Percentiles rank a stretch among this genome's conserved stretches.
Conservation (phyloP, 805 yeast genomes). For the Hyphopichia homilentoma region DNA sequence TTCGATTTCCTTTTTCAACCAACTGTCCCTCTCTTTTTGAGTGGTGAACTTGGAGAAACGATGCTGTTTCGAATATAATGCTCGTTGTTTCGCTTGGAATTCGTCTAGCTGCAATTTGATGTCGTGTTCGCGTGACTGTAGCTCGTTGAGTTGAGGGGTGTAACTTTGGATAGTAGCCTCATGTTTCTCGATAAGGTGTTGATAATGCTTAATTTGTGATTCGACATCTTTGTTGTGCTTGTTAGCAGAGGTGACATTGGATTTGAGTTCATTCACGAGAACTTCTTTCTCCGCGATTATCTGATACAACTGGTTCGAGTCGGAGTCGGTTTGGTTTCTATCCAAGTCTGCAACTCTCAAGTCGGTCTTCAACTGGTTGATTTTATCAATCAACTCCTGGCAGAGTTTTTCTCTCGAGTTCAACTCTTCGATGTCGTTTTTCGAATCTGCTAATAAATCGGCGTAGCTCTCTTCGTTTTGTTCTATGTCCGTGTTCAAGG, state of each 20-base stretch:
- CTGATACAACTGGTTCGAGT: conserved; percentile 46
- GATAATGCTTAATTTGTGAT: conserved; percentile 16
- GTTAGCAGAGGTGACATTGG: conserved; percentile 26
- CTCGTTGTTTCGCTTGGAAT: conserved; percentile 51
- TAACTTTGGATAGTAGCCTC: conserved; percentile 32
- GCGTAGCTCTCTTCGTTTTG: conserved; percentile 56
- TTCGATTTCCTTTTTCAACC: conserved; percentile 57
- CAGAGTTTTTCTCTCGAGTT: conserved; percentile 58
- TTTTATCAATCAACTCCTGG: conserved; percentile 39
- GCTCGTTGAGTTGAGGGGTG: conserved; percentile 38
- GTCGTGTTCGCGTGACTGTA: conserved; percentile 37
- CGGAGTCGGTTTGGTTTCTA: conserved; percentile 47
- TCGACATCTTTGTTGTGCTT: conserved; percentile 24
- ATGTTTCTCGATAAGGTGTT: conserved; percentile 28
- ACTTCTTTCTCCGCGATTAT: conserved; percentile 49
- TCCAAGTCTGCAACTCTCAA: conserved; percentile 56
- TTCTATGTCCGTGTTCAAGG: conserved; percentile 57
- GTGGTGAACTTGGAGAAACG: conserved; percentile 57
- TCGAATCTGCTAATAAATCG: conserved; percentile 48
- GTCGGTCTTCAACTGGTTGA: conserved; percentile 45
- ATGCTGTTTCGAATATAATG: conserved; percentile 66
- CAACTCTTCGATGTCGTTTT: conserved; percentile 50
- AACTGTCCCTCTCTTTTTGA: conserved; percentile 57
- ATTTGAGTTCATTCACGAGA: conserved; percentile 39
- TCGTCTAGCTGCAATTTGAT: conserved; percentile 37